Evolutionary conservation across 1,139 yeast species (phyloP), one percentile per base, ranked within the genome.

Genomic region (Taphrina populina): DNA sequence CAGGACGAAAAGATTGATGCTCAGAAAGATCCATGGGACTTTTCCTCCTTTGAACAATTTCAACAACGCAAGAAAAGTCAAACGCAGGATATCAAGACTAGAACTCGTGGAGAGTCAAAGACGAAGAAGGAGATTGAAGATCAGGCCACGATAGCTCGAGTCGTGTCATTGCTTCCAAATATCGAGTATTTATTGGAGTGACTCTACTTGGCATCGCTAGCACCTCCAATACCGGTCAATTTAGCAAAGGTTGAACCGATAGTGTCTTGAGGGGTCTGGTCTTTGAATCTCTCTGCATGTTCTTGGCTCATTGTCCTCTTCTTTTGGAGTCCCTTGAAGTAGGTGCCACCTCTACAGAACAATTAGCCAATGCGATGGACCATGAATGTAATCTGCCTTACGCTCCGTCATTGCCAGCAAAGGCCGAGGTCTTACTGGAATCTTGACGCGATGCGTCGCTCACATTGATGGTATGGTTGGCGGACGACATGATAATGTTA

Each of bases 401-500:
- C 47, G 37, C 24, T 20, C 54, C 54, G 36, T 49, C 54, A 33
- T 49, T 49, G 7, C 54, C 54, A 19, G 47, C 37, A 21, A 45
- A 13, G 19, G 24, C 34, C 24, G 39, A 37, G 33, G 40, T 29
- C 36, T 35, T 35, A 13, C 32, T 30, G 3, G 46, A 39, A 24
- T 49, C 54, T 17, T 37, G 37, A 26, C 54, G 54, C 10, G 54
- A n/a, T 3, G 54, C 54, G n/a, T 49, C 46, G 45, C 26, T 34
- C 23, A 49, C 54, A 40, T 49, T 49, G 45, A 49, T 29, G 21
- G 34, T 39, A 40, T 49, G 54, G 35, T 39, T 49, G 29, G 54
- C 54, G 11, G 54, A 49, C 15, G 54, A 49, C 54, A 49, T 49
- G 24, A n/a, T n/a, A n/a, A n/a, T n/a, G n/a, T n/a, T n/a, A n/a